phyloP scores from a whole-genome alignment of 1,139 yeast species.

The Saccharomyces hybrid region DNA sequence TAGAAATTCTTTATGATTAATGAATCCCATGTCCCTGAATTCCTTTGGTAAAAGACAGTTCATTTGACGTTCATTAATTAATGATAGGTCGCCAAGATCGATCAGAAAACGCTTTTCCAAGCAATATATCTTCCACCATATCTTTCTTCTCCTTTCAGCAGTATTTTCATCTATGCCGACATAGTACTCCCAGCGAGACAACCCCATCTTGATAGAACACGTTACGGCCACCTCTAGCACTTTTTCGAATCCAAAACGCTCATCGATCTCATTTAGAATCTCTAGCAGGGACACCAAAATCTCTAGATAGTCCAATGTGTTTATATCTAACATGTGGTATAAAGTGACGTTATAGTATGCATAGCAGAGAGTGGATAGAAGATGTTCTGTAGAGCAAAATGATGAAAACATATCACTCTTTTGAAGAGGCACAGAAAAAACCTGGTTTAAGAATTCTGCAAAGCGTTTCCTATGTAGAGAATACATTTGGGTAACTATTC shows the following conservation, averaged over 20 bases:
- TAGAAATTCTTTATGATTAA: constrained; percentile 14
- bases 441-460: constrained; percentile 11
- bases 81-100: not conserved
- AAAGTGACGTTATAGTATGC: constrained; percentile 22
- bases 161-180: constrained; percentile 14
- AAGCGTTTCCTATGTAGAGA: constrained; percentile 13
- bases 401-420: constrained; percentile 7
- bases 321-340: constrained; percentile 15
- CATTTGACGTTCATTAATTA: not conserved
- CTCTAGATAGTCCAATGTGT: constrained; percentile 12
- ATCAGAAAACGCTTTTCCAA: constrained; percentile 6
- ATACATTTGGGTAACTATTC: constrained; percentile 17
- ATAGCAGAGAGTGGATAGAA: constrained; percentile 19
- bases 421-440: not conserved
- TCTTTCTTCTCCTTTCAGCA: constrained; percentile 12
- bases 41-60: not conserved
- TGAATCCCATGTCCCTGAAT: not conserved
- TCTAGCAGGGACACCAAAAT: not conserved
- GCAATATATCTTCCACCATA: constrained; percentile 13
- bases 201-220: constrained; percentile 4
- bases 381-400: constrained; percentile 19
- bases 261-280: not conserved
- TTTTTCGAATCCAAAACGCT: not conserved
- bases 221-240: not conserved
- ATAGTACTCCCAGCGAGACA: constrained; percentile 15